Evolutionary conservation across 1,284 basidiomycete species (phyloP).

Genomic region (Apiotrichum gamsii): DNA sequence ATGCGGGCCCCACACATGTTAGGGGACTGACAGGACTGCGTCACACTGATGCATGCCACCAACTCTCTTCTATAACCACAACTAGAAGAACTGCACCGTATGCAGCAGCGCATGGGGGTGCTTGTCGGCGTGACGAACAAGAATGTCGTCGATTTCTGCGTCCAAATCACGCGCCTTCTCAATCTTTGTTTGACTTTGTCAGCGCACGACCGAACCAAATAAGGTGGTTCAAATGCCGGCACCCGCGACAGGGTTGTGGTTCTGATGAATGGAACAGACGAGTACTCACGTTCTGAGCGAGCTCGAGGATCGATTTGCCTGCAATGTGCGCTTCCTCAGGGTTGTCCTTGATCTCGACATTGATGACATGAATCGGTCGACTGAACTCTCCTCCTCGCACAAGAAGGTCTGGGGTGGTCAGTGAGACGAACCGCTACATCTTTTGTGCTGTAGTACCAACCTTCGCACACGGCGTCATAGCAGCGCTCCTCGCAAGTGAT

Average conservation of each 20-base stretch:
- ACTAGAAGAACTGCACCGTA: conserved; percentile 76
- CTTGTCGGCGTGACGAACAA: conserved; percentile 73
- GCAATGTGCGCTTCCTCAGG: conserved; percentile 93
- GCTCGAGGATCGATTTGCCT: conserved; percentile 87
- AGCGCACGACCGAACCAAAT: not conserved
- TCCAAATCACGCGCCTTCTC: conserved; percentile 81
- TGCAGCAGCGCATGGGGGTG: conserved; percentile 91
- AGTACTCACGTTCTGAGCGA: conserved; percentile 76
- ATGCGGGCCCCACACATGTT: too few relatives aligned
- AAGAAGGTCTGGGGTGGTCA: conserved; percentile 79
- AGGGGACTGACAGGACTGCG: too few relatives aligned
- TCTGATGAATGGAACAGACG: too few relatives aligned
- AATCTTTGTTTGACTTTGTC: conserved; percentile 55
- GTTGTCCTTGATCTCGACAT: conserved; percentile 98
- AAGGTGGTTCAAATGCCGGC: too few relatives aligned
- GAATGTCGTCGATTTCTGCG: conserved; percentile 79
- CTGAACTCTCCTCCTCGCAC: conserved; percentile 85
- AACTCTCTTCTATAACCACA: not conserved
- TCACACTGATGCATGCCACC: too few relatives aligned
- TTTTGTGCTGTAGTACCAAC: too few relatives aligned
- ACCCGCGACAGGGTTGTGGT: not conserved
- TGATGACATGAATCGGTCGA: conserved; percentile 91
- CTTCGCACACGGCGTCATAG: conserved; percentile 97
- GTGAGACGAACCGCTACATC: too few relatives aligned
- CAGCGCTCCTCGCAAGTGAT: conserved; percentile 99